Base-by-base conservation (phyloP, 1,139 yeast genomes). In the Lodderomyces pseudojiufengensis region DNA sequence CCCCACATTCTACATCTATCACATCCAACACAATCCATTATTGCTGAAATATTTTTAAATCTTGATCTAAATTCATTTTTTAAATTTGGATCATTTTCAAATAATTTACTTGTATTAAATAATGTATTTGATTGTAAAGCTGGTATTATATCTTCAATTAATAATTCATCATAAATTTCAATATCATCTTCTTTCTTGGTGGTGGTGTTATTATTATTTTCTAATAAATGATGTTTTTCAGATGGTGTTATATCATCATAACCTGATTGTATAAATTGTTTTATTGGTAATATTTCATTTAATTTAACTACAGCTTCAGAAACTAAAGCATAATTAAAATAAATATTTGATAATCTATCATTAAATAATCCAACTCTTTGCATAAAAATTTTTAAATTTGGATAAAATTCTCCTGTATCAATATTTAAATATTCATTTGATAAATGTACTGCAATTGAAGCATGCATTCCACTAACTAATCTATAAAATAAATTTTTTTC, bases 1-100 rank as follows among this genome's bases (percentile, higher is more conserved):
- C 98, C 98, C 98, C 98, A 92, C 63, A 94, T 70, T 54, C 97
- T 77, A 59, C 98, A 92, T 56, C 97, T 75, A 58, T 92, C 98
- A 65, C 98, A 92, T 26, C 96, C 97, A 32, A 92, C 97, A 67
- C 98, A 92, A 60, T 92, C 96, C 97, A 94, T 92, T 35, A 92
- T 78, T 35, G 86, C 84, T 23, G 95, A 82, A 24, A 92, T 95
- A 56, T 92, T 94, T 55, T 80, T 80, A 59, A 92, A 94, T 40
- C 95, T 80, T 29, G 76, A 61, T 46, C 94, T 75, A 62, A 92
- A 90, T 51, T 92, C 97, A 45, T 83, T 80, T 52, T 92, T 92
- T 41, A 86, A 69, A 11, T 70, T 49, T 55, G 84, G 64, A 71
- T 70, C 51, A 21, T 29, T 25, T 23, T 80, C 65, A 73, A 82